These are phyloP conservation scores for Coemansia sp. DNA, from an alignment of 192 early-diverging fungal species.

Conservation along the genomic window DNA sequence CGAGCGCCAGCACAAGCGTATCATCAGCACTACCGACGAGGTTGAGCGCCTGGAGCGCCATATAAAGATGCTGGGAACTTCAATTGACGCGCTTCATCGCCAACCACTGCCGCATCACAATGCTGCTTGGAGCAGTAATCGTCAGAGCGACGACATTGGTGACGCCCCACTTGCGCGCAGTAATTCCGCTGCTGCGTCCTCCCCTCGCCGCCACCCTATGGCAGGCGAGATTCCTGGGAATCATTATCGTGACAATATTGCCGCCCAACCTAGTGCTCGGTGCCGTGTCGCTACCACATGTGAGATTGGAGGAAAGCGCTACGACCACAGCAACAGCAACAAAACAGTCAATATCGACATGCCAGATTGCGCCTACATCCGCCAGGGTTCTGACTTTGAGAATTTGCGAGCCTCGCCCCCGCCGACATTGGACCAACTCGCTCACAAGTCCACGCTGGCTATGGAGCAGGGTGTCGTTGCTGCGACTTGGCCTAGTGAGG, in stretches of 20 bases:
- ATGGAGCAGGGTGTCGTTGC: neutral
- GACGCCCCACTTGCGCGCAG: slow-evolving; percentile 2
- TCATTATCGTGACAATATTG: neutral
- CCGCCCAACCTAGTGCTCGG: neutral
- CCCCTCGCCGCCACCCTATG: neutral
- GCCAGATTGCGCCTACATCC: neutral
- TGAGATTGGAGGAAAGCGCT: neutral
- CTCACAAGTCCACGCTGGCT: neutral
- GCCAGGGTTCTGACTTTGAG: neutral
- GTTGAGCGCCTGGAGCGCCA: slow-evolving; percentile 6
- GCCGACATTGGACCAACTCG: neutral
- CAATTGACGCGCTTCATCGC: neutral
- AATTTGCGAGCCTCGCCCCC: neutral
- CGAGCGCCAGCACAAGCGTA: slow-evolving; percentile 18
- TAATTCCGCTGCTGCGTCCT: neutral
- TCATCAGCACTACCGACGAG: slow-evolving; percentile 3
- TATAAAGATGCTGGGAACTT: neutral
- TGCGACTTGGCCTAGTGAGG: neutral
- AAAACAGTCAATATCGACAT: neutral
- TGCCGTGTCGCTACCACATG: neutral
- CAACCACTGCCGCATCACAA: neutral
- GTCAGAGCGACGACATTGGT: slow-evolving; percentile 7
- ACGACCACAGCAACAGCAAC: neutral
- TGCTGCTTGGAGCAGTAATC: slow-evolving; percentile 4
- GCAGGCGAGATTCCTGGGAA: neutral